Base-by-base conservation (phyloP, 768 basidiomycete genomes). In the Phlebiopsis flavidoalba region DNA sequence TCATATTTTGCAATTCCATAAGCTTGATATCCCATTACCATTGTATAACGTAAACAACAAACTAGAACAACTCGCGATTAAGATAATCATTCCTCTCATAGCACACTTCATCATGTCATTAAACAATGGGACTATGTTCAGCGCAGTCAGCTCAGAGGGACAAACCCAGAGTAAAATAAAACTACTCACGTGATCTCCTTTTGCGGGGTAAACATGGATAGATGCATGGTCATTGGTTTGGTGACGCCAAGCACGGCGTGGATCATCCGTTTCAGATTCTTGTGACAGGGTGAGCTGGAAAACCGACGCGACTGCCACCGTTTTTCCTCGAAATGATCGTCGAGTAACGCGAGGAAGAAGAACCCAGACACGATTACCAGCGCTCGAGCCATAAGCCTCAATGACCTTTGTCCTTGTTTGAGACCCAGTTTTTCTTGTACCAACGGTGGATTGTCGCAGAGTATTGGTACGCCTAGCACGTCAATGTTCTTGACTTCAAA, bases 201-300 rank as follows among this genome's bases (percentile, higher is more conserved):
- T 53, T 76, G 75, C n/a, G 81, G 75, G 59, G 78, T 81, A 64
- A n/a, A 88, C 83, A 64, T 89, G 89, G 66, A 92, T 88, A 8
- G 88, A 89, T n/a, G 79, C 79, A 68, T 98, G 96, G 67, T 83
- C n/a, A n/a, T n/a, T n/a, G n/a, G n/a, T n/a, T n/a, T 90, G 17
- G 82, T 76, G 26, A 96, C 84, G 33, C 93, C 94, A 48, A 89
- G 85, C 67, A 97, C 83, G n/a, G 61, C 97, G 90, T 70, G 93
- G 94, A 79, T 87, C n/a, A 98, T 0, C 88, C 92, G 71, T 98
- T n/a, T 98, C 65, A 98, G 77, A 80, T 98, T 99, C 80, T 99
- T 99, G 81, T 98, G 96, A n/a, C 63, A 95, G 75, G 5, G 95
- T 98, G 70, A 99, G 85, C 77, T 98, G 95, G 90, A 96, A 99